phyloP scores from a whole-genome alignment of 345 rosid species.

The Euphorbia tirucalli region DNA sequence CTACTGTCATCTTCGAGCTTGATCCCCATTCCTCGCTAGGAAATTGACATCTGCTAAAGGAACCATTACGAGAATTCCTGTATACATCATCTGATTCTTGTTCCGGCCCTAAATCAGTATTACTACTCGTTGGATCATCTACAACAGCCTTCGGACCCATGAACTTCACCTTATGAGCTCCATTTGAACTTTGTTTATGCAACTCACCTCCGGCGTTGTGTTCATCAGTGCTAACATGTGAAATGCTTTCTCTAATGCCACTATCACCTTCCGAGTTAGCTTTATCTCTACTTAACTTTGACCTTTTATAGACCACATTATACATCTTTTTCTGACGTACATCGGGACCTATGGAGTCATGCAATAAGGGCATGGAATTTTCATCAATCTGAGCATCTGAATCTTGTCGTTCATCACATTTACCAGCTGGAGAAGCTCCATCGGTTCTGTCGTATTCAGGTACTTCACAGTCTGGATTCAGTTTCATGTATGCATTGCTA shows the following conservation, averaged over 20 bases:
- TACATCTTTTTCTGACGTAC: conserved; percentile 60
- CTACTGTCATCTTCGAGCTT: conserved; percentile 58
- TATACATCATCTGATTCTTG: conserved; percentile 35
- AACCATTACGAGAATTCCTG: conserved; percentile 19
- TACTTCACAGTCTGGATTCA: conserved; percentile 31
- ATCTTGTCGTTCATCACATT: conserved; percentile 31
- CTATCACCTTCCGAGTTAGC: conserved; percentile 35
- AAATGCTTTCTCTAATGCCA: conserved; percentile 43
- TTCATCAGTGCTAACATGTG: conserved; percentile 39
- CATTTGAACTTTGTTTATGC: conserved; percentile 39
- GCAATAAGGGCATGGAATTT: conserved; percentile 29
- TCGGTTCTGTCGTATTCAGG: conserved; percentile 23
- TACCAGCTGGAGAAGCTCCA: conserved; percentile 30
- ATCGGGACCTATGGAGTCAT: conserved; percentile 29
- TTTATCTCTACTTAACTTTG: conserved; percentile 51
- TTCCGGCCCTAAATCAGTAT: conserved; percentile 26
- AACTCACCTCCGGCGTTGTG: conserved; percentile 32
- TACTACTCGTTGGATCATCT: conserved; percentile 27
- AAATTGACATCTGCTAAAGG: conserved; percentile 39
- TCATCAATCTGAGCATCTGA: conserved; percentile 36
- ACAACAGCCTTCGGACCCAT: conserved; percentile 29
- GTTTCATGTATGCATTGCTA: conserved; percentile 34
- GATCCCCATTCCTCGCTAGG: conserved; percentile 63
- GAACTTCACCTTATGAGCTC: conserved; percentile 30
- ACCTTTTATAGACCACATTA: conserved; percentile 76